Base-by-base conservation (phyloP, 2,329 filamentous ascomycete genomes). In the Arachnomyces sp. region DNA sequence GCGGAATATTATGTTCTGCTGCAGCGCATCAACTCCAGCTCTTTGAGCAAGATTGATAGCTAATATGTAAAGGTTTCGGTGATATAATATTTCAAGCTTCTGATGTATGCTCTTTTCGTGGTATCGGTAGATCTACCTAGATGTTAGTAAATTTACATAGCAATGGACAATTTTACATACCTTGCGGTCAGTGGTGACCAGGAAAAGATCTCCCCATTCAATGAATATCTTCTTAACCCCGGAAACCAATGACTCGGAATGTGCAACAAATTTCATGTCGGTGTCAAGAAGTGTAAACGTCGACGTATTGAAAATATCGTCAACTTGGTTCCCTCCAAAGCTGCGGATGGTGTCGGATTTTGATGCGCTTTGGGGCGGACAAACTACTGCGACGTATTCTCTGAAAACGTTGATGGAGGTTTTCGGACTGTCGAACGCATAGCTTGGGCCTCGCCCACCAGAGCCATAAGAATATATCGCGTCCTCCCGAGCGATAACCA, bases 21-120 rank as follows among this genome's bases (percentile, higher is more conserved):
- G 86, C 34, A 81, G 70, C 2, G 69, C 65, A 59, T 89, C 85
- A 54, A 95, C 74, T 1, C 87, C 85, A 7, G 82, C 81, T 60
- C 93, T 94, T 54, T 93, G 87, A 1, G 92, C 92, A 42, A 98
- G 71, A 53, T 90, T 93, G 49, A 96, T 92, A 1, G 92, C 92
- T 36, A 94, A 68, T 1, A 90, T 81, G 54, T 90, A 98, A 45
- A 96, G 78, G 56, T 95, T 94, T 38, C 90, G 80, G 53, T 94
- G 87, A 54, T 94, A 98, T 5, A 98, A 69, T 56, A 96, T 84
- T 48, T 96, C 90, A 1, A 98, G 72, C 55, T 92, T 86, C 59
- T 95, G 89, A 50, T 89, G 83, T 9, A 98, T 74, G 0, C 82
- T 74, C 63, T 93, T 95, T 58, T 98, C 90, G 52, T 88, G 86